Conservation (phyloP, 768 basidiomycete species). For the Clitopilus passeckerianus region DNA sequence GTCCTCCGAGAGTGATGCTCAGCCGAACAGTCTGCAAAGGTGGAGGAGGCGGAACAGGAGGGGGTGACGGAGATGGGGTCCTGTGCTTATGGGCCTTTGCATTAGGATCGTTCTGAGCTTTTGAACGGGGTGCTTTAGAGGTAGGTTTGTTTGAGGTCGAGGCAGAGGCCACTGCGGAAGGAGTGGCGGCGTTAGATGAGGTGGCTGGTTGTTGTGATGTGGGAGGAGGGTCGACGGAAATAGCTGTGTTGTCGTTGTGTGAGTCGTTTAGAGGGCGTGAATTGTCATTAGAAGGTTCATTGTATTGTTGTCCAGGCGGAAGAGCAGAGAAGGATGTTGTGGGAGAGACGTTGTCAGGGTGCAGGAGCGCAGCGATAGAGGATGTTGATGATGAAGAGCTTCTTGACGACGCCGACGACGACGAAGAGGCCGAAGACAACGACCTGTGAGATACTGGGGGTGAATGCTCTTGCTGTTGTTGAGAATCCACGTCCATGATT, state of each 20-base stretch:
- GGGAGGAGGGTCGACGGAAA: not conserved
- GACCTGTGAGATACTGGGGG: not conserved
- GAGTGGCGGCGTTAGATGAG: not conserved
- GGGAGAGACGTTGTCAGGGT: conserved; percentile 6
- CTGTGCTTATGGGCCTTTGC: conserved; percentile 2
- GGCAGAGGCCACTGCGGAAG: conserved; percentile 13
- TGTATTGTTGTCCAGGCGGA: not conserved
- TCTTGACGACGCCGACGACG: conserved; percentile 11
- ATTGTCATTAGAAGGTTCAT: not conserved
- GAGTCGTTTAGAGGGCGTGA: not conserved
- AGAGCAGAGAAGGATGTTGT: not conserved
- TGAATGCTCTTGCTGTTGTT: not conserved
- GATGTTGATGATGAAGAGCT: conserved; percentile 6
- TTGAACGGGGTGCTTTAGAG: conserved; percentile 9
- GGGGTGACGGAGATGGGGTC: conserved; percentile 12
- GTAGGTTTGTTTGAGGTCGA: conserved; percentile 17
- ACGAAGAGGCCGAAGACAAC: conserved; percentile 9
- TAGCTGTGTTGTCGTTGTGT: not conserved
- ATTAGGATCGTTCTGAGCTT: not conserved
- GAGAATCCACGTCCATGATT: not conserved
- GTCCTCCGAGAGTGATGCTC: conserved; percentile 66
- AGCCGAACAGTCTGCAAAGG: conserved; percentile 62
- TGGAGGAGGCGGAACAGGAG: conserved; percentile 57
- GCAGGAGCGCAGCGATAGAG: not conserved
- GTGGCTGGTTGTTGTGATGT: not conserved